Base-by-base conservation (phyloP, 2,329 filamentous ascomycete species). In the Colletotrichum sp. region DNA sequence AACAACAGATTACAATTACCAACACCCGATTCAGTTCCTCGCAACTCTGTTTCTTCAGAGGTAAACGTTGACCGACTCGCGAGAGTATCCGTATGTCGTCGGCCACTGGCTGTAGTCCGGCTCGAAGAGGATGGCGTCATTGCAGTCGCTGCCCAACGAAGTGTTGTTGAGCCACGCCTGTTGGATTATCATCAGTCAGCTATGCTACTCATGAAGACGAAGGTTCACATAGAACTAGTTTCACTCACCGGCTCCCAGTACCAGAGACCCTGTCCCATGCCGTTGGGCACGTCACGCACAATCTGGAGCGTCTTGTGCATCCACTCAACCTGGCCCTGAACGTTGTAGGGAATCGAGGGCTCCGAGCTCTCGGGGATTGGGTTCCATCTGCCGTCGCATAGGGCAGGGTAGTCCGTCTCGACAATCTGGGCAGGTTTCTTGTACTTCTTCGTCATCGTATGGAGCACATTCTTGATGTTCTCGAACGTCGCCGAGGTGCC, bases 361-460 rank as follows among this genome's bases (percentile, higher is more conserved):
- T 76, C 70, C 28, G 73, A 76, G 2, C 64, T 68, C 63, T 49
- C 52, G 18, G 73, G 73, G 5, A 76, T 73, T 10, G 73, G 73
- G 70, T 69, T 76, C 73, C 73, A 76, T 28, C 15, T 60, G 26
- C 73, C 73, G 64, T 73, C 57, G 64, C 73, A 76, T 16, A 76
- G 26, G n/a, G 73, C 73, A 21, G 73, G 73, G 49, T 76, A 76
- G 59, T 76, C 70, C 44, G 73, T 76, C 59, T 76, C 73, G 16
- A 76, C 73, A 8, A 76, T 71, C 73, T 76, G 73, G 32, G 68
- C 57, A 16, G 73, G 73, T 49, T 76, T 76, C 39, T 34, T 49
- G 70, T 76, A 76, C 73, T 65, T 73, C 34, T 73, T 71, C 3
- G 39, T 71, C 70, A 76, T 59, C 57, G 34, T 65, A 12, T 49